A percentile compares a stretch with the other conserved stretches of the same genome.
Conservation (phyloP, 805 yeast species). For the Saccharomycopsis lassenensis region DNA sequence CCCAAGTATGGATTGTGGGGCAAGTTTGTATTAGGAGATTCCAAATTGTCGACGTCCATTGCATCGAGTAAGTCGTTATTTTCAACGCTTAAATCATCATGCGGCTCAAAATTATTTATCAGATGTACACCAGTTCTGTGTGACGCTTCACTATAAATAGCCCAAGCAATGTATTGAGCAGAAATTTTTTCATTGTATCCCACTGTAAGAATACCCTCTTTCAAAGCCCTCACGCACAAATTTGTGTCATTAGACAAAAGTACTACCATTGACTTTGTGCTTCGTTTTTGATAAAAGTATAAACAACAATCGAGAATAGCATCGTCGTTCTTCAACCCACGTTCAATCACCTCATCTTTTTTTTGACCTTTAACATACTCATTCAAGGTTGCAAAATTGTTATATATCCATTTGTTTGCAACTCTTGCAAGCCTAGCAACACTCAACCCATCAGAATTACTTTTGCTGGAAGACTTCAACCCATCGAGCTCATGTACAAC, state of each 20-base stretch:
- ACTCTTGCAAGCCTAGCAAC: constrained; percentile 52
- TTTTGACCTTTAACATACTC: constrained; percentile 56
- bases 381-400: constrained; percentile 39
- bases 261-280: constrained; percentile 32
- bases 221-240: constrained; percentile 65
- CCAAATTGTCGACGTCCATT: constrained; percentile 2
- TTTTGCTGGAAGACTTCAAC: constrained; percentile 38
- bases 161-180: constrained; percentile 32
- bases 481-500: constrained; percentile 79
- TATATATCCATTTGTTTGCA: constrained; percentile 73
- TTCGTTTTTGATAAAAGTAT: constrained; percentile 34
- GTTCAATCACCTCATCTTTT: constrained; percentile 39
- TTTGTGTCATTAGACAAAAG: constrained; percentile 76
- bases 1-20: no score
- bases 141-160: constrained; percentile 27
- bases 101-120: not conserved
- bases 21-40: no score
- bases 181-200: constrained; percentile 37
- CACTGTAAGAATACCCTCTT: constrained; percentile 57
- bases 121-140: not conserved
- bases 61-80: not conserved
- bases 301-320: constrained; percentile 78
- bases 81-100: not conserved
- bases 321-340: constrained; percentile 50
- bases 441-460: constrained; percentile 20